These are phyloP conservation scores for Chlorella sp. DNA, from an alignment of 139 green algal species.

Conservation along the genomic window DNA sequence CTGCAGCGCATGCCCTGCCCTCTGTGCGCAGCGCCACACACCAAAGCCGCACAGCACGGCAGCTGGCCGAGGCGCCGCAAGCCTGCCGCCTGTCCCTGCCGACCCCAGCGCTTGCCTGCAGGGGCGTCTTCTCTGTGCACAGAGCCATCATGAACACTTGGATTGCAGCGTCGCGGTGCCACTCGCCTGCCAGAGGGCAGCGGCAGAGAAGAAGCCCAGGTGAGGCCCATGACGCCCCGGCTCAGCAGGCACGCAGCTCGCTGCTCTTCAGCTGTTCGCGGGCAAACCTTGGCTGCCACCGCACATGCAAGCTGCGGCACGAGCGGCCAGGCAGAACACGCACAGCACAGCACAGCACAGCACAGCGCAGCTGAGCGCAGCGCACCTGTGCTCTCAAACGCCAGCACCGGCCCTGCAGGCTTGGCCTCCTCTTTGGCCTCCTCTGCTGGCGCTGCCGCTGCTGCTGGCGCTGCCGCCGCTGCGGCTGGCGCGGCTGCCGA, in stretches of 20 bases:
- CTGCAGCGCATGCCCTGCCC: too few relatives aligned
- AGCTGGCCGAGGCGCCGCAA: too few relatives aligned
- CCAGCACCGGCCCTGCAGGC: background rate
- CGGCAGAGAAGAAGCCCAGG: background rate
- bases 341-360: background rate
- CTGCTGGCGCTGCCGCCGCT: background rate
- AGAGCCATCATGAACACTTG: conserved; percentile 12
- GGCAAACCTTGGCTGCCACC: too few relatives aligned
- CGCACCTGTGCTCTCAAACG: conserved; percentile 15
- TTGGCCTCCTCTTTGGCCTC: background rate
- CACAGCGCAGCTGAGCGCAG: too few relatives aligned
- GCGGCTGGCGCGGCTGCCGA: too few relatives aligned
- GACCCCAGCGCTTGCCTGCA: background rate
- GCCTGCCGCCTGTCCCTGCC: too few relatives aligned
- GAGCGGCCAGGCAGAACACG: background rate
- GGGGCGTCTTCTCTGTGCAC: background rate
- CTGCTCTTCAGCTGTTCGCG: too few relatives aligned
- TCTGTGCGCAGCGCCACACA: too few relatives aligned
- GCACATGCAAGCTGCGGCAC: too few relatives aligned
- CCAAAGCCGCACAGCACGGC: too few relatives aligned
- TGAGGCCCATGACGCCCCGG: background rate
- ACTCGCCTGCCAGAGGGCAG: background rate
- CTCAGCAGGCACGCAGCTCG: background rate
- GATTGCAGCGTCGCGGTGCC: conserved; percentile 17
- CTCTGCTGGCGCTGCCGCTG: background rate